Percentiles rank a stretch among this genome's conserved stretches.
Conservation (phyloP, 257 asterid species). For the Fraxinus cuspidata region DNA sequence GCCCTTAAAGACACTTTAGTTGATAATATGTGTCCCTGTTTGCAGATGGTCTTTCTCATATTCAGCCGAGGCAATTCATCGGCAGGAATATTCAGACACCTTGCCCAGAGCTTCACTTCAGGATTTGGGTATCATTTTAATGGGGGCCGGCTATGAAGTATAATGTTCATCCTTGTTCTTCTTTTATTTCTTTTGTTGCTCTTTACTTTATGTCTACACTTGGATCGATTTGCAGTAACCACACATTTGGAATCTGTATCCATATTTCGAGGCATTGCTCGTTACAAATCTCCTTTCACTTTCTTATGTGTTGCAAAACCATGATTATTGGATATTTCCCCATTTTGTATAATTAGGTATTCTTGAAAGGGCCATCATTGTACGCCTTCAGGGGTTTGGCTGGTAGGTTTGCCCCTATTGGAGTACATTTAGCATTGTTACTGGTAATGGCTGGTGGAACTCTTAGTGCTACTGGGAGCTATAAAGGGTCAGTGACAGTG, state of each 20-base stretch:
- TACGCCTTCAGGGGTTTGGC: slow-evolving; percentile 86
- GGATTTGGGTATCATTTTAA: slow-evolving; percentile 70
- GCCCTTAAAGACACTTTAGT: slow-evolving; percentile 7
- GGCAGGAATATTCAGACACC: slow-evolving; percentile 69
- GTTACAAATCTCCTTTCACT: neutral
- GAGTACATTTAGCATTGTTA: slow-evolving; percentile 82
- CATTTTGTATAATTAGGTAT: slow-evolving; percentile 48
- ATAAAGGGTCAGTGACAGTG: slow-evolving; percentile 76
- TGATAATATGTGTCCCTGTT: slow-evolving; percentile 20
- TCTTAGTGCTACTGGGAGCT: slow-evolving; percentile 81
- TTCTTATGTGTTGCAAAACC: neutral
- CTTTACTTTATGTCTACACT: neutral
- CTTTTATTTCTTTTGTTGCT: neutral
- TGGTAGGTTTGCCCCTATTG: slow-evolving; percentile 84
- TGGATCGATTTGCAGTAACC: neutral
- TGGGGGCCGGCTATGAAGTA: slow-evolving; percentile 93
- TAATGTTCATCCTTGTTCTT: slow-evolving; percentile 14
- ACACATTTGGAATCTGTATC: neutral
- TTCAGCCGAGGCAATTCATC: slow-evolving; percentile 67
- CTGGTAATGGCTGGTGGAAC: slow-evolving; percentile 90
- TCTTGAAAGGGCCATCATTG: slow-evolving; percentile 75
- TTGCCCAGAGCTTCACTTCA: slow-evolving; percentile 69
- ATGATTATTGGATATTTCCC: slow-evolving; percentile 6
- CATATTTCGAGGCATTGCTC: neutral
- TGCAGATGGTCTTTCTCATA: slow-evolving; percentile 77